Evolutionary conservation across 2,329 filamentous ascomycete genomes (phyloP).

Genomic region (Claviceps sp.): DNA sequence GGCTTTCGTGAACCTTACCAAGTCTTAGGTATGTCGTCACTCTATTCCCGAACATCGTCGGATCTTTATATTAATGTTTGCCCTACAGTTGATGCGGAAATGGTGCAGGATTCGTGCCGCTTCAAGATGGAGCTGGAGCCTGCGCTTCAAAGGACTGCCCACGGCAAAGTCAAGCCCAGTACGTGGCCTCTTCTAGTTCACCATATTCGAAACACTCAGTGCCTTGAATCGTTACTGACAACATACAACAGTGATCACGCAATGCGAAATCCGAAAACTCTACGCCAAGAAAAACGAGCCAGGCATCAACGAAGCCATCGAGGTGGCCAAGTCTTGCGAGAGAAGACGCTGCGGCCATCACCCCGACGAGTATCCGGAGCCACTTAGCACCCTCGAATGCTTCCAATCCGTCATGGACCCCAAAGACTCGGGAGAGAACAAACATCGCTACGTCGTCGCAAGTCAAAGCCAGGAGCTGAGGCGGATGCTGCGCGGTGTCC

Average conservation of each 20-base stretch:
- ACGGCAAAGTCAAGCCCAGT: slow-evolving; percentile 76
- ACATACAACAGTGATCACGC: slow-evolving; percentile 51
- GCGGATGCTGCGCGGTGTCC: slow-evolving; percentile 48
- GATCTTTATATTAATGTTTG: slow-evolving; percentile 5
- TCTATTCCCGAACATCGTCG: background rate
- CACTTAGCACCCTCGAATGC: slow-evolving; percentile 57
- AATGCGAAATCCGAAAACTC: slow-evolving; percentile 68
- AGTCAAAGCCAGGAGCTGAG: slow-evolving; percentile 56
- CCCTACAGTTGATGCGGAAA: slow-evolving; percentile 60
- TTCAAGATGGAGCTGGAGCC: slow-evolving; percentile 84
- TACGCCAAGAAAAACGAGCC: slow-evolving; percentile 49
- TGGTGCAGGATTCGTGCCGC: slow-evolving; percentile 65
- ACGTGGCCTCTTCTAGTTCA: slow-evolving; percentile 18
- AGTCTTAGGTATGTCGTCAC: slow-evolving; percentile 47
- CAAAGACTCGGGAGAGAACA: slow-evolving; percentile 57
- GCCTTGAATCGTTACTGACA: slow-evolving; percentile 13
- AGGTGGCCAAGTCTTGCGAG: slow-evolving; percentile 62
- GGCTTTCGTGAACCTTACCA: slow-evolving; percentile 92
- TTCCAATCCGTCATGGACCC: slow-evolving; percentile 64
- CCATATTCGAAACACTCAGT: background rate
- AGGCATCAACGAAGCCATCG: slow-evolving; percentile 47
- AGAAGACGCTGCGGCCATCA: slow-evolving; percentile 68
- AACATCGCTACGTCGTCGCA: slow-evolving; percentile 67
- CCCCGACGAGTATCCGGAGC: slow-evolving; percentile 55
- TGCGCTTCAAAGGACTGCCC: slow-evolving; percentile 67